phyloP scores from a whole-genome alignment of 768 basidiomycete species.

The Dacryopinax spathularia region DNA sequence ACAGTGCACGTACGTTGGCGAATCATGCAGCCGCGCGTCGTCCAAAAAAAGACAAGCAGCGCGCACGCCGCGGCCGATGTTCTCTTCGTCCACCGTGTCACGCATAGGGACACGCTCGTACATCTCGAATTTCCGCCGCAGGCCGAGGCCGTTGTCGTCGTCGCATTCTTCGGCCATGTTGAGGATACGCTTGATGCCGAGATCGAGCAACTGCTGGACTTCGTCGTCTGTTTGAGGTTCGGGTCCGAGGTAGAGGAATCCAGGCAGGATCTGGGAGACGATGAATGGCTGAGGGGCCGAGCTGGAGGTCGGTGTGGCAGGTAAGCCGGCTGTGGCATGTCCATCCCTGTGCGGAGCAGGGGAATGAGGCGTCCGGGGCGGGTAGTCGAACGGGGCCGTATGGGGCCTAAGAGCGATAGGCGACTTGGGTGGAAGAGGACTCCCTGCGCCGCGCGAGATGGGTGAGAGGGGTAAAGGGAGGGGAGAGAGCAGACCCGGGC shows the following conservation, averaged over 20 bases:
- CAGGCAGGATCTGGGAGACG: conserved; percentile 83
- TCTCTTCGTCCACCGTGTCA: conserved; percentile 89
- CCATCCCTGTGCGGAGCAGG: conserved; percentile 14
- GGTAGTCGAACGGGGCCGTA: conserved; percentile 25
- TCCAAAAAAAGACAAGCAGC: conserved; percentile 81
- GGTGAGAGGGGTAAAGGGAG: conserved; percentile 26
- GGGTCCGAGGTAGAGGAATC: conserved; percentile 82
- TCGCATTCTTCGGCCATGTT: conserved; percentile 90
- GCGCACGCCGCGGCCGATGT: conserved; percentile 62
- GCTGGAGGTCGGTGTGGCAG: background rate
- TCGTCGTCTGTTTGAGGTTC: conserved; percentile 66
- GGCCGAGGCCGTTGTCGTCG: conserved; percentile 55
- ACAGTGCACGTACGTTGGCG: conserved; percentile 90
- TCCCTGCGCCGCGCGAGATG: conserved; percentile 18
- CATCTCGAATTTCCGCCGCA: conserved; percentile 60
- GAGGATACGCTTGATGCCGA: conserved; percentile 76
- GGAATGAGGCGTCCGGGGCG: conserved; percentile 40
- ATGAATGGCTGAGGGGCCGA: conserved; percentile 33
- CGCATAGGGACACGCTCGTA: conserved; percentile 85
- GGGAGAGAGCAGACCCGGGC: conserved; percentile 44
- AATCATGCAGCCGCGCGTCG: conserved; percentile 77
- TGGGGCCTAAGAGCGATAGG: conserved; percentile 26
- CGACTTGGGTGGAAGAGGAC: conserved; percentile 39
- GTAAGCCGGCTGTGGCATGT: conserved; percentile 3
- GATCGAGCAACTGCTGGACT: conserved; percentile 50